phyloP scores from a whole-genome alignment of 2,329 filamentous ascomycete species.

The Ciborinia camelliae region DNA sequence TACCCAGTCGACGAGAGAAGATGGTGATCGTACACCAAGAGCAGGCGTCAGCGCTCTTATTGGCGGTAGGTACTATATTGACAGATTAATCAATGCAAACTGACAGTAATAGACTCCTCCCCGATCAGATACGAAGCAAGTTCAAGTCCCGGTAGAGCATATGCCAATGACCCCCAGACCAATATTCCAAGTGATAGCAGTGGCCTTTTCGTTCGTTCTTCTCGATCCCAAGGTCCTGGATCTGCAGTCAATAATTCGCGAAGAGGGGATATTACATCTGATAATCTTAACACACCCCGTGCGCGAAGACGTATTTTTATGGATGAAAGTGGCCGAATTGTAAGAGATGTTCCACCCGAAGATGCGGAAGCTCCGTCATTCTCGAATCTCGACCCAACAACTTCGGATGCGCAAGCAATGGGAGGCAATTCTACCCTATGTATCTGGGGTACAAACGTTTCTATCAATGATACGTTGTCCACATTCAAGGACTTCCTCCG shows the following conservation, averaged over 20 bases:
- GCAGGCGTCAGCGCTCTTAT: constrained; percentile 53
- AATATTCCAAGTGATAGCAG: constrained; percentile 81
- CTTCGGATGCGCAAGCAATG: constrained; percentile 85
- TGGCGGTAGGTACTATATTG: constrained; percentile 53
- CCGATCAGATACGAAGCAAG: constrained; percentile 88
- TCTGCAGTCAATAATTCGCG: constrained; percentile 55
- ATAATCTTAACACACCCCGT: constrained; percentile 57
- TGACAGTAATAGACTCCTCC: constrained; percentile 68
- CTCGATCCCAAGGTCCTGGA: constrained; percentile 50
- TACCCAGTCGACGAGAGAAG: constrained; percentile 50
- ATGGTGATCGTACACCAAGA: constrained; percentile 68
- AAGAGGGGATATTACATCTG: constrained; percentile 84
- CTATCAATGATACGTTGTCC: constrained; percentile 82
- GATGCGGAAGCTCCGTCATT: constrained; percentile 60
- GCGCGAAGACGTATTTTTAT: constrained; percentile 53
- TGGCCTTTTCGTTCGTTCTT: constrained; percentile 75
- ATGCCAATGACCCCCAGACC: constrained; percentile 54
- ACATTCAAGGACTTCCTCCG: constrained; percentile 88
- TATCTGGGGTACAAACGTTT: constrained; percentile 97
- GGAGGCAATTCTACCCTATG: constrained; percentile 78
- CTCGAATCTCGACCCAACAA: constrained; percentile 68
- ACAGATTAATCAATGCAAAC: constrained; percentile 8
- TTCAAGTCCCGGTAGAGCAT: constrained; percentile 72
- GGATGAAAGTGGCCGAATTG: constrained; percentile 55
- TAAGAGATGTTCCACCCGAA: constrained; percentile 50